Conservation (phyloP, 2,329 filamentous ascomycete genomes). For the Penicillium sp. region DNA sequence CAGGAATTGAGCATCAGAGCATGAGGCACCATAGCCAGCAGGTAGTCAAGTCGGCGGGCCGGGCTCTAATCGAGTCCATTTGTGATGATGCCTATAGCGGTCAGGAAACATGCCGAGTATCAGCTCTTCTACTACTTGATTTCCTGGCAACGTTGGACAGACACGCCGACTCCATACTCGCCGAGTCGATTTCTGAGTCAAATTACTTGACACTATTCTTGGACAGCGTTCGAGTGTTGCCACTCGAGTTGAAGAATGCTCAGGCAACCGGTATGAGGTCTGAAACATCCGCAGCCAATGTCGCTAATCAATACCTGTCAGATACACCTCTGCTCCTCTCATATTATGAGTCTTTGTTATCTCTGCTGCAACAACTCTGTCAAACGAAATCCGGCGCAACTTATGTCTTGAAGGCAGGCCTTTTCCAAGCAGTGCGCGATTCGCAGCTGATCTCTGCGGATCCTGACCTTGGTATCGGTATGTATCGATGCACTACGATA, state of each 20-base stretch:
- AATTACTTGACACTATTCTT: conserved; percentile 93
- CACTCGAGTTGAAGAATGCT: conserved; percentile 70
- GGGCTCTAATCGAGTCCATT: conserved; percentile 79
- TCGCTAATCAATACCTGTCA: conserved; percentile 29
- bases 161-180: conserved; percentile 72
- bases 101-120: conserved; percentile 78
- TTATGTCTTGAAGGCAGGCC: conserved; percentile 83
- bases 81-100: conserved; percentile 93
- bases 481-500: conserved; percentile 23
- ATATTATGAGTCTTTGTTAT: conserved; percentile 75
- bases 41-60: conserved; percentile 78
- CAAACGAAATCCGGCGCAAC: conserved; percentile 84
- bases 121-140: conserved; percentile 83
- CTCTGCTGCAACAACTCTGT: conserved; percentile 80
- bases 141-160: conserved; percentile 75
- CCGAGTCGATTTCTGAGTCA: conserved; percentile 78
- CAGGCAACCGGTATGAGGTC: conserved; percentile 58
- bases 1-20: conserved; percentile 55
- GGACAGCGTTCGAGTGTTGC: conserved; percentile 80
- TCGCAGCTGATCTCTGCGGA: conserved; percentile 89
- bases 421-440: conserved; percentile 79
- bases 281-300: not conserved
- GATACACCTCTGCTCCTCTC: conserved; percentile 62
- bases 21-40: conserved; percentile 61
- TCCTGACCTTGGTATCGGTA: conserved; percentile 83